A percentile compares a stretch with the other conserved stretches of the same genome.
These are phyloP conservation scores for Neonothopanus nambi DNA, from an alignment of 1,284 basidiomycete genomes.

Conservation along the genomic window DNA sequence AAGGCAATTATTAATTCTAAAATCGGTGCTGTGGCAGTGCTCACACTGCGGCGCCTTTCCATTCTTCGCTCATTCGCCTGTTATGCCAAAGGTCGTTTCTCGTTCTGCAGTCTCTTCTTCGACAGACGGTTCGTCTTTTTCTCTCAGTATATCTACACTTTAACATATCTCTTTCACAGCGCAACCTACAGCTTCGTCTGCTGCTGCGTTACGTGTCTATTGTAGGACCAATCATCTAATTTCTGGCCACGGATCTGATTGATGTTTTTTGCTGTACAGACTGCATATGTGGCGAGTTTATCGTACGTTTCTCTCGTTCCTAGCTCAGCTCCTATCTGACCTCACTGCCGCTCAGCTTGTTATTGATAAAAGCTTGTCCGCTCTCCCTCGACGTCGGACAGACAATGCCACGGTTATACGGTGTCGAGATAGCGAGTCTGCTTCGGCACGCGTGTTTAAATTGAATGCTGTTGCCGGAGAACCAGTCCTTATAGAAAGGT, in stretches of 20 bases:
- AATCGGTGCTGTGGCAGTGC: conserved; percentile 2
- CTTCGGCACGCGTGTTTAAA: conserved; percentile 74
- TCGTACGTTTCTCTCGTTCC: conserved; percentile 48
- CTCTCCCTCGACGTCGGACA: conserved; percentile 69
- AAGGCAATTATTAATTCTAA: not conserved
- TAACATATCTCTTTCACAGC: conserved; percentile 41
- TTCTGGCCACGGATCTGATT: conserved; percentile 4
- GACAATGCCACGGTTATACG: conserved; percentile 75
- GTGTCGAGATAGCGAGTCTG: conserved; percentile 55
- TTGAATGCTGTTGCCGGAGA: conserved; percentile 66
- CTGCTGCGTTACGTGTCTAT: conserved; percentile 75
- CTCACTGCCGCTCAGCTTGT: conserved; percentile 57
- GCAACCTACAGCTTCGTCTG: conserved; percentile 75
- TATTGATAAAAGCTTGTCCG: conserved; percentile 71
- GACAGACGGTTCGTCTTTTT: conserved; percentile 60
- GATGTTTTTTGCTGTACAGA: conserved; percentile 43
- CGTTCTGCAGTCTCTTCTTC: conserved; percentile 80
- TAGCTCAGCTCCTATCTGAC: not conserved
- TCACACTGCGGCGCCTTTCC: not conserved
- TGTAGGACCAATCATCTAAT: conserved; percentile 48
- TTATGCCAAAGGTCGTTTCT: conserved; percentile 81
- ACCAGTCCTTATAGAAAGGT: conserved; percentile 74
- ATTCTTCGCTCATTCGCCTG: not conserved
- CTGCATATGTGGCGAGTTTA: conserved; percentile 84
- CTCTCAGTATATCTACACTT: conserved; percentile 17